Evolutionary conservation across 2,329 filamentous ascomycete genomes (phyloP), one percentile per base, ranked within the genome.

Genomic region (Sarocladium brachiariae): DNA sequence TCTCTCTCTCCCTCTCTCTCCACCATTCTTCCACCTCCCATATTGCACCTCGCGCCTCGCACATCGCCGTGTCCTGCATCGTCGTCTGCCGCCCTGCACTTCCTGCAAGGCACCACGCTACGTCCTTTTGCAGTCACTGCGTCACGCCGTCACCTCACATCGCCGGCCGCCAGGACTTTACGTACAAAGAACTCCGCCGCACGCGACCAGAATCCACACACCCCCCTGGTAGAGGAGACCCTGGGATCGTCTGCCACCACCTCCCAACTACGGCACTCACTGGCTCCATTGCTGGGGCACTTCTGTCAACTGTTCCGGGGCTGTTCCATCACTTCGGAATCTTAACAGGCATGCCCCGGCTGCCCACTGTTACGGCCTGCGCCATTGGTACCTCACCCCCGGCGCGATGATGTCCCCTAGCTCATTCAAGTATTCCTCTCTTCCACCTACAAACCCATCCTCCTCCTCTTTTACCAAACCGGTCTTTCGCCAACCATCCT

Each of bases 391-490:
- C 27, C 24, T 47, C 43, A n/a, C 25, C 16, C 39, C 49, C 37
- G 41, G 27, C 23, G 52, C 50, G 51, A 58, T 58, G 56, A 58
- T 58, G 52, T 58, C 56, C 39, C 52, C 56, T 27, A 55, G 51
- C 38, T 55, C 56, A 25, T 58, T 57, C 50, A 49, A 52, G 49
- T 56, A 58, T 52, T 55, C 49, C 33, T 48, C 18, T 18, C 50
- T 49, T 16, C 49, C 53, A 35, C 50, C 18, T 30, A 38, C 51
- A 16, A 48, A 51, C 37, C 41, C 45, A 41, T 19, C 41, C 35
- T 52, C 48, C 27, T 50, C 43, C 24, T 51, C 53, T 27, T 50
- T 52, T n/a, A 23, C n/a, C 16, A 25, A 25, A 24, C 39, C 39
- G 6, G 39, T 13, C 21, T 23, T 19, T 25, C 39, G 16, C 39